These are phyloP conservation scores for Claviceps sp. DNA, from an alignment of 2,329 filamentous ascomycete species.

Conservation along the genomic window DNA sequence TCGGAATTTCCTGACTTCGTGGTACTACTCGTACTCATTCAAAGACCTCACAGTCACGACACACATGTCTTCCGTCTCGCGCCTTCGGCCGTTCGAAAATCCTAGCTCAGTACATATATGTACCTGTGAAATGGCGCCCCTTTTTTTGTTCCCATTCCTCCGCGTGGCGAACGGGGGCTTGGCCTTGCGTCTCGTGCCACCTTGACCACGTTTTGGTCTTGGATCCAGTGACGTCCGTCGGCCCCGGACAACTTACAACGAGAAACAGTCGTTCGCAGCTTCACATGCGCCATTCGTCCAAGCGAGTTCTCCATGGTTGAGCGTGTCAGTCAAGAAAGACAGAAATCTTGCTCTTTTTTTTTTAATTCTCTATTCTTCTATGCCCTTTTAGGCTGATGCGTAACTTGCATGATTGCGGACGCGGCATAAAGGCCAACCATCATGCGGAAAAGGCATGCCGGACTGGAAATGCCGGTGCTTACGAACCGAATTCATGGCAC, in stretches of 20 bases:
- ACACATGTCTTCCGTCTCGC: too few relatives aligned
- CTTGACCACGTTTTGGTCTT: background rate
- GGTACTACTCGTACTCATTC: too few relatives aligned
- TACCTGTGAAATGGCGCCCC: background rate
- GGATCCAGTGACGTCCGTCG: background rate
- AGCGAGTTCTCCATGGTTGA: background rate
- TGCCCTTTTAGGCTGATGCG: background rate
- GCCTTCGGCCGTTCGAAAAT: too few relatives aligned
- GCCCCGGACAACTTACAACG: background rate
- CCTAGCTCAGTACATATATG: too few relatives aligned
- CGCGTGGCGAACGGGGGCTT: background rate
- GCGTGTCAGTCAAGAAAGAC: background rate
- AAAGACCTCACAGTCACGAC: too few relatives aligned
- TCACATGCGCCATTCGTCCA: background rate
- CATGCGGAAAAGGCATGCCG: background rate
- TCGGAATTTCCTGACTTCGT: too few relatives aligned
- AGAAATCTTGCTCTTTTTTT: background rate
- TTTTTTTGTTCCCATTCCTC: background rate
- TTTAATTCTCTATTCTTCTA: background rate
- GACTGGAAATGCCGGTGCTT: background rate
- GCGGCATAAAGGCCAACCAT: background rate
- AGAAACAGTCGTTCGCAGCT: background rate
- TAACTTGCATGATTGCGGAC: background rate
- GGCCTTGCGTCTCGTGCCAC: background rate
- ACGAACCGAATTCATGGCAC: background rate